phyloP scores from a whole-genome alignment of 805 yeast species.

The Candida berthetii region DNA sequence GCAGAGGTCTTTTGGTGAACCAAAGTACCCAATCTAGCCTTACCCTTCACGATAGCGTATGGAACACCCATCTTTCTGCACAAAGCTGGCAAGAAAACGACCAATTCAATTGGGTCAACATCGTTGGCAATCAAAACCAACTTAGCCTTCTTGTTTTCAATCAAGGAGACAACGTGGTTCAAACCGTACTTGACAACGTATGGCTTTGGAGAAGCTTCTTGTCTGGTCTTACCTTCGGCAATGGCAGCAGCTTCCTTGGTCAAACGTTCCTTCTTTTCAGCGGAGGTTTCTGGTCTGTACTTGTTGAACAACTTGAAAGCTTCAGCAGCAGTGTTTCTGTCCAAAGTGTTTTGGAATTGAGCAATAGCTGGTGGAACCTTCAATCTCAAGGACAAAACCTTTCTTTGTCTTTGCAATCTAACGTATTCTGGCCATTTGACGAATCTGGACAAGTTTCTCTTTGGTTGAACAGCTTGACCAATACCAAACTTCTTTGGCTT shows the following conservation, averaged over 20 bases:
- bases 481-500: slow-evolving; percentile 93
- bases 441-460: slow-evolving; percentile 92
- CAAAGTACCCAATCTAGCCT: slow-evolving; percentile 96
- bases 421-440: slow-evolving; percentile 99
- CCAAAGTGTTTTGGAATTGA: slow-evolving; percentile 93
- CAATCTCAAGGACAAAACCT: slow-evolving; percentile 89
- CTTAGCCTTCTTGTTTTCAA: slow-evolving; percentile 98
- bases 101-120: slow-evolving; percentile 98
- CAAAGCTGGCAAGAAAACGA: slow-evolving; percentile 95
- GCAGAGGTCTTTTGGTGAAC: slow-evolving; percentile 98
- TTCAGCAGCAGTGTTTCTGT: slow-evolving; percentile 98
- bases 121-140: slow-evolving; percentile 97
- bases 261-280: slow-evolving; percentile 98
- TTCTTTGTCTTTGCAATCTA: slow-evolving; percentile 98
- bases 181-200: slow-evolving; percentile 96
- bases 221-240: slow-evolving; percentile 96
- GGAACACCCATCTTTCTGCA: slow-evolving; percentile 99
- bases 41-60: slow-evolving; percentile 96
- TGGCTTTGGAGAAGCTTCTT: slow-evolving; percentile 96
- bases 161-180: slow-evolving; percentile 95
- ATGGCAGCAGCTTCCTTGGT: slow-evolving; percentile 98
- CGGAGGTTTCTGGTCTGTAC: slow-evolving; percentile 96
- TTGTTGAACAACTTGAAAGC: slow-evolving; percentile 96
- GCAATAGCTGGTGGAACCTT: slow-evolving; percentile 99
- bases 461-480: slow-evolving; percentile 94